Conservation (phyloP, 768 basidiomycete genomes). For the Mrakia frigida region DNA sequence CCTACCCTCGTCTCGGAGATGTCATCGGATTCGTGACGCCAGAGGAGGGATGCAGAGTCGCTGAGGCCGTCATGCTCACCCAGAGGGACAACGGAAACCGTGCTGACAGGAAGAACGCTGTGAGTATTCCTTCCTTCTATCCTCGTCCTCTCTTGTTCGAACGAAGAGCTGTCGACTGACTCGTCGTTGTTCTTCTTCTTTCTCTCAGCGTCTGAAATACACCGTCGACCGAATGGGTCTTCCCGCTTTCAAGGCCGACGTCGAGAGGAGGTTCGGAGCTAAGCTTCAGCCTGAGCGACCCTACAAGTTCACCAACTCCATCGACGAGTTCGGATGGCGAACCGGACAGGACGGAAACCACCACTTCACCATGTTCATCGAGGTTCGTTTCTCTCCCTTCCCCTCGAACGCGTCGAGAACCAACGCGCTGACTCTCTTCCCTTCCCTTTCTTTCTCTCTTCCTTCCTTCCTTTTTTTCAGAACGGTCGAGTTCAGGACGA, state of each 20-base stretch:
- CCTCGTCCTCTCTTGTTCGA: background rate
- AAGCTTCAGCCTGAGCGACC: constrained; percentile 64
- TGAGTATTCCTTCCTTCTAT: constrained; percentile 49
- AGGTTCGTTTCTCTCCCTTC: constrained; percentile 41
- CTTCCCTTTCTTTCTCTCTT: no score
- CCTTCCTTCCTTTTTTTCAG: constrained; percentile 30
- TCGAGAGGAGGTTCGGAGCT: constrained; percentile 83
- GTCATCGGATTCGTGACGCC: constrained; percentile 87
- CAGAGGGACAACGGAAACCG: constrained; percentile 97
- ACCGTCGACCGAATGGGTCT: constrained; percentile 95
- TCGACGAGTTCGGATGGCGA: constrained; percentile 93
- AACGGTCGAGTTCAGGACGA: constrained; percentile 97
- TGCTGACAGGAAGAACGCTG: constrained; percentile 57
- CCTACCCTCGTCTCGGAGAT: constrained; percentile 83
- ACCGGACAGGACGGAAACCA: constrained; percentile 79
- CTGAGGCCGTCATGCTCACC: constrained; percentile 87
- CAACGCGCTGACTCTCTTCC: background rate
- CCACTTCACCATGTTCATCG: constrained; percentile 90
- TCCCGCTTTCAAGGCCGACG: constrained; percentile 76
- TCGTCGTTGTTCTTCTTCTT: background rate
- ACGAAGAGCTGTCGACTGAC: background rate
- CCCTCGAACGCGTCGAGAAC: background rate
- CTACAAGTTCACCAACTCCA: constrained; percentile 77
- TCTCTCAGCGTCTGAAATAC: constrained; percentile 69
- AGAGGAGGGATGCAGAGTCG: constrained; percentile 77